These are phyloP conservation scores for Aspergillus ellipticus DNA, from an alignment of 495 filamentous ascomycete species.

Conservation along the genomic window DNA sequence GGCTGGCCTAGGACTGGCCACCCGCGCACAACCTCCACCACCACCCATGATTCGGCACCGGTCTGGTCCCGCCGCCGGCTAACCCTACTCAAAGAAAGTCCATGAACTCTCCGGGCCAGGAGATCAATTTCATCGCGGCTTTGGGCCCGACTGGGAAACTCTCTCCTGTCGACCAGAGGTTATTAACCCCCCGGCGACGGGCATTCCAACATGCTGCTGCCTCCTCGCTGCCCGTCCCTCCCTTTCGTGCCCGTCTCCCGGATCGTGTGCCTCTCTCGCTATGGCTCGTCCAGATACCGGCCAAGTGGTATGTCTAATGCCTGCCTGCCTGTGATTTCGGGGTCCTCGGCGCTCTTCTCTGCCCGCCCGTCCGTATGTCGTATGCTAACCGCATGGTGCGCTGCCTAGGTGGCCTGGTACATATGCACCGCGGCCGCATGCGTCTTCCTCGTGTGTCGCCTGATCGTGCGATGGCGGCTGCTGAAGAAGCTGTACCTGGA, in stretches of 20 bases:
- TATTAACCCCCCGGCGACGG: not conserved
- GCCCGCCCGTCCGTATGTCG: no score
- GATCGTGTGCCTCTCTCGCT: not conserved
- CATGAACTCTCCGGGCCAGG: no score
- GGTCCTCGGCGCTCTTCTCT: no score
- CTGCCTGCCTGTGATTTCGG: no score
- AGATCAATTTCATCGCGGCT: no score
- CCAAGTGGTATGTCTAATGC: constrained; percentile 16
- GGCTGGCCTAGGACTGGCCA: no score
- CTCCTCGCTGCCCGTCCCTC: not conserved
- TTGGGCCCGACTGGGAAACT: not conserved
- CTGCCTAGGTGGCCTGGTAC: constrained; percentile 21
- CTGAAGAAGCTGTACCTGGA: constrained; percentile 21
- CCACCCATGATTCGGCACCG: no score
- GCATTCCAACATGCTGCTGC: not conserved
- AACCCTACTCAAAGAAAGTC: no score
- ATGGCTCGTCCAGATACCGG: constrained; percentile 16
- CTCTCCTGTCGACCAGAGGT: not conserved
- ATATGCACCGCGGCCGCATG: constrained; percentile 21
- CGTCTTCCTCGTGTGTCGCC: constrained; percentile 14
- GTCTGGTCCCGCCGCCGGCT: no score
- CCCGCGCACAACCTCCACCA: no score
- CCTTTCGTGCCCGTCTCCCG: not conserved
- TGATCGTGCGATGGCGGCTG: constrained; percentile 14
- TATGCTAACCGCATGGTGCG: not conserved